Evolutionary conservation across 148 eudicot genomes (phyloP).

Genomic region (Polygonum maritimum): DNA sequence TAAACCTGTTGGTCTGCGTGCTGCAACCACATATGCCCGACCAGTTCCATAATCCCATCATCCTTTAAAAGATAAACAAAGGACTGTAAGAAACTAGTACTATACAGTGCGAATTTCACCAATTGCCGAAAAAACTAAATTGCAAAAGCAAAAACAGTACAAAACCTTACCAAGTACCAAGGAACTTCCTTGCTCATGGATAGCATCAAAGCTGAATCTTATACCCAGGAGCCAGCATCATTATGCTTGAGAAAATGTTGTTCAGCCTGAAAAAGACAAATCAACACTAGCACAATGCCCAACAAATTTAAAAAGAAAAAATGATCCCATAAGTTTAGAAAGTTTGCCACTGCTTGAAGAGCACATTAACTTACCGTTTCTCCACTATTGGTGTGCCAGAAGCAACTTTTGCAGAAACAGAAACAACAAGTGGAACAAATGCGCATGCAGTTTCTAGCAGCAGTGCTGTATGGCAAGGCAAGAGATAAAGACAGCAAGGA

Average conservation of each 20-base stretch:
- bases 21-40: slow-evolving; percentile 77
- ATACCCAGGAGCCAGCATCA: slow-evolving; percentile 99
- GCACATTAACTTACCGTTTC: slow-evolving; percentile 46
- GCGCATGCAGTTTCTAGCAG: slow-evolving; percentile 76
- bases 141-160: not conserved
- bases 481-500: not conserved
- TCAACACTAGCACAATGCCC: not conserved
- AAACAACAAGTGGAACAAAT: slow-evolving; percentile 76
- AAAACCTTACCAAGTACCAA: slow-evolving; percentile 74
- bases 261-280: slow-evolving; percentile 48
- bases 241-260: slow-evolving; percentile 94
- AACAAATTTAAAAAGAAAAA: not conserved
- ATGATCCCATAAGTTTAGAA: not conserved
- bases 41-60: slow-evolving; percentile 54
- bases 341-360: not conserved
- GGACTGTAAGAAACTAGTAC: not conserved
- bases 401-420: slow-evolving; percentile 90
- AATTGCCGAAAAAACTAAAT: not conserved
- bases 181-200: slow-evolving; percentile 89
- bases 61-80: slow-evolving; percentile 39
- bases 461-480: slow-evolving; percentile 41
- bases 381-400: slow-evolving; percentile 86
- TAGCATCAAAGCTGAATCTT: slow-evolving; percentile 89
- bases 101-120: not conserved
- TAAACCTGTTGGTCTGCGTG: slow-evolving; percentile 79